Evolutionary conservation across 2,329 filamentous ascomycete species (phyloP).

Genomic region (Trichophyton mentagrophytes): DNA sequence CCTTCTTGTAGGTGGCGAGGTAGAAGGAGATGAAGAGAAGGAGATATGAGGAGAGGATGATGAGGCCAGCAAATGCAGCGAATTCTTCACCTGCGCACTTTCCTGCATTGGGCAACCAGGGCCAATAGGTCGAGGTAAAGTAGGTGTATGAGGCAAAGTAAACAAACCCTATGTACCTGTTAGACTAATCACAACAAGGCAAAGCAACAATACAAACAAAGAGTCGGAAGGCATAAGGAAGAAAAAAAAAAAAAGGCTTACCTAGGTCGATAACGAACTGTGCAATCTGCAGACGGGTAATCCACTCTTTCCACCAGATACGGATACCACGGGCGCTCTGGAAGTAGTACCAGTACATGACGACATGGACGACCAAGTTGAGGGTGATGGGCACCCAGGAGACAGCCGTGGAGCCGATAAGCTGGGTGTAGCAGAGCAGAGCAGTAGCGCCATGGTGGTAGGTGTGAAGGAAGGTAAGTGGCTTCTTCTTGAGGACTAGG

Average conservation of each 20-base stretch:
- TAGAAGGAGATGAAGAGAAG: slow-evolving; percentile 94
- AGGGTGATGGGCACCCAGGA: slow-evolving; percentile 83
- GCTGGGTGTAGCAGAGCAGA: slow-evolving; percentile 85
- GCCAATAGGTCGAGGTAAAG: slow-evolving; percentile 77
- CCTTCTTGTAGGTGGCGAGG: slow-evolving; percentile 72
- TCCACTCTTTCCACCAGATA: slow-evolving; percentile 98
- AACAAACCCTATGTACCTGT: slow-evolving; percentile 55
- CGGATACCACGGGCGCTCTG: slow-evolving; percentile 80
- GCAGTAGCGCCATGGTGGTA: slow-evolving; percentile 92
- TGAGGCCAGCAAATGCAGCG: slow-evolving; percentile 74
- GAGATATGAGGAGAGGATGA: slow-evolving; percentile 77
- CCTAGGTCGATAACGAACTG: slow-evolving; percentile 90
- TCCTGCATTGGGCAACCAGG: slow-evolving; percentile 62
- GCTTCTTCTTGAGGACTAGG: slow-evolving; percentile 95
- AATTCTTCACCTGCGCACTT: slow-evolving; percentile 84
- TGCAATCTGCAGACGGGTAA: slow-evolving; percentile 82
- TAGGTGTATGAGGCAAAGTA: slow-evolving; percentile 93
- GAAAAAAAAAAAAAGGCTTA: slow-evolving; percentile 33
- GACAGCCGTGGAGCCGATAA: slow-evolving; percentile 73
- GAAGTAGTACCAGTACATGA: slow-evolving; percentile 99
- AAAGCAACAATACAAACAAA: no score
- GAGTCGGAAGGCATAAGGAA: background rate
- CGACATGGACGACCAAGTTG: slow-evolving; percentile 79
- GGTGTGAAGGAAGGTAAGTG: slow-evolving; percentile 88
- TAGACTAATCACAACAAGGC: background rate